These are phyloP conservation scores for Talaromyces borbonicus DNA, from an alignment of 495 filamentous ascomycete genomes.

Conservation along the genomic window DNA sequence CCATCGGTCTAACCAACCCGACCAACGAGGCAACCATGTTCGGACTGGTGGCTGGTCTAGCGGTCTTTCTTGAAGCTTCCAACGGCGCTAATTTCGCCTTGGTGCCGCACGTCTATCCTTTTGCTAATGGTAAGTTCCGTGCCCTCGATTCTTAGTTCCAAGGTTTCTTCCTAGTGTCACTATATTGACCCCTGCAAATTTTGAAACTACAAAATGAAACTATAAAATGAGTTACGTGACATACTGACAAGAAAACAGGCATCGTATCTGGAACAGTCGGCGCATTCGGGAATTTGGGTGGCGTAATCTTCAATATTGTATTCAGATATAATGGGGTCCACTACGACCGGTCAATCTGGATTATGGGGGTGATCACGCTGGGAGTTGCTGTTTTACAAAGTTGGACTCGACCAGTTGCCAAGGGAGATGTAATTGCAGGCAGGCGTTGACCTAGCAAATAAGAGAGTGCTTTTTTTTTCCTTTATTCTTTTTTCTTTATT, in stretches of 20 bases:
- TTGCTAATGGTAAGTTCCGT: constrained; percentile 57
- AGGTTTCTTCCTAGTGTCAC: neutral
- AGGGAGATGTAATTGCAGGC: neutral
- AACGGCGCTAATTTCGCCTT: constrained; percentile 84
- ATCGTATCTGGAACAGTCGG: constrained; percentile 71
- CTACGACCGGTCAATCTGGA: constrained; percentile 67
- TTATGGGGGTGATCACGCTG: constrained; percentile 70
- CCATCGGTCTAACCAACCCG: constrained; percentile 59
- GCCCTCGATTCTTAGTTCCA: neutral
- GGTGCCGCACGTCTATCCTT: constrained; percentile 75
- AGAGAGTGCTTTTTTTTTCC: neutral
- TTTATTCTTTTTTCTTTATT: too few relatives aligned
- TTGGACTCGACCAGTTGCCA: constrained; percentile 59
- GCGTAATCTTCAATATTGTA: constrained; percentile 76
- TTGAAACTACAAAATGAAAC: too few relatives aligned
- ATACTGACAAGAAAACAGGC: constrained; percentile 25
- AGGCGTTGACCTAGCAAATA: neutral
- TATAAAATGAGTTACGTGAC: too few relatives aligned
- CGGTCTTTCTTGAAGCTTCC: constrained; percentile 72
- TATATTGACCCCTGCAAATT: too few relatives aligned
- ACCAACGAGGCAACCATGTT: constrained; percentile 56
- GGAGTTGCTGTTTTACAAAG: constrained; percentile 52
- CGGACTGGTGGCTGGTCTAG: constrained; percentile 62
- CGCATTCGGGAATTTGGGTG: constrained; percentile 73
- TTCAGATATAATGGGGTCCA: constrained; percentile 64